These are phyloP conservation scores for Lenzites betulinus DNA, from an alignment of 768 basidiomycete species.

Conservation along the genomic window DNA sequence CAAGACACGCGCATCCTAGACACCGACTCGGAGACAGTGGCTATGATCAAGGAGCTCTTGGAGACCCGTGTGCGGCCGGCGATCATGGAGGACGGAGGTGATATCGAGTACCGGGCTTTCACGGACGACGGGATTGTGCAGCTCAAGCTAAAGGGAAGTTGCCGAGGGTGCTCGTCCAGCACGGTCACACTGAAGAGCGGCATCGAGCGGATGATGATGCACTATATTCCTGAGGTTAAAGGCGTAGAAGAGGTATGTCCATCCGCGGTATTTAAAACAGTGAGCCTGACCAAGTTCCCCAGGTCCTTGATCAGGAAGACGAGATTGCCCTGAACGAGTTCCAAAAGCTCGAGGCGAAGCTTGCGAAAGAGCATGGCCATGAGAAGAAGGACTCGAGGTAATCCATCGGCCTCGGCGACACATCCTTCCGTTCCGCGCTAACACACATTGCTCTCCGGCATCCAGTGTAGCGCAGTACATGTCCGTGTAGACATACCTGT, in stretches of 20 bases:
- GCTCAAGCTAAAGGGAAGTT: slow-evolving; percentile 95
- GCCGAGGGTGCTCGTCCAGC: slow-evolving; percentile 92
- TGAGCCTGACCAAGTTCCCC: neutral
- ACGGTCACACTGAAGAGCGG: slow-evolving; percentile 95
- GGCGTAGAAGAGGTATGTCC: slow-evolving; percentile 78
- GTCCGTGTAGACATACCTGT: slow-evolving; percentile 54
- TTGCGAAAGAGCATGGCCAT: slow-evolving; percentile 42
- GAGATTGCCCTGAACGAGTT: slow-evolving; percentile 86
- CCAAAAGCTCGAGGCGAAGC: slow-evolving; percentile 73
- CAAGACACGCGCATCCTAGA: slow-evolving; percentile 94
- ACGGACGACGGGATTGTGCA: slow-evolving; percentile 80
- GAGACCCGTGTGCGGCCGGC: slow-evolving; percentile 95
- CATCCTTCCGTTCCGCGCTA: slow-evolving; percentile 6
- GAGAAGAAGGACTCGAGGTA: slow-evolving; percentile 47
- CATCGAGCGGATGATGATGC: slow-evolving; percentile 98
- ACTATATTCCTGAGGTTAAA: slow-evolving; percentile 96
- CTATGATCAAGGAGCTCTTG: slow-evolving; percentile 97
- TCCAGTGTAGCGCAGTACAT: slow-evolving; percentile 80
- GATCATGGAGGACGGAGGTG: slow-evolving; percentile 99
- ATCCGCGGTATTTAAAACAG: neutral
- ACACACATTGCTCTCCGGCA: slow-evolving; percentile 10
- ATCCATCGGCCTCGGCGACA: slow-evolving; percentile 32
- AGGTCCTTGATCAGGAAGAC: slow-evolving; percentile 93
- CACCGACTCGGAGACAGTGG: slow-evolving; percentile 93
- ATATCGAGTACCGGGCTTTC: slow-evolving; percentile 95